A percentile compares a stretch with the other conserved stretches of the same genome.
phyloP scores from a whole-genome alignment of 768 basidiomycete genomes.

The Pleurotus djamor region DNA sequence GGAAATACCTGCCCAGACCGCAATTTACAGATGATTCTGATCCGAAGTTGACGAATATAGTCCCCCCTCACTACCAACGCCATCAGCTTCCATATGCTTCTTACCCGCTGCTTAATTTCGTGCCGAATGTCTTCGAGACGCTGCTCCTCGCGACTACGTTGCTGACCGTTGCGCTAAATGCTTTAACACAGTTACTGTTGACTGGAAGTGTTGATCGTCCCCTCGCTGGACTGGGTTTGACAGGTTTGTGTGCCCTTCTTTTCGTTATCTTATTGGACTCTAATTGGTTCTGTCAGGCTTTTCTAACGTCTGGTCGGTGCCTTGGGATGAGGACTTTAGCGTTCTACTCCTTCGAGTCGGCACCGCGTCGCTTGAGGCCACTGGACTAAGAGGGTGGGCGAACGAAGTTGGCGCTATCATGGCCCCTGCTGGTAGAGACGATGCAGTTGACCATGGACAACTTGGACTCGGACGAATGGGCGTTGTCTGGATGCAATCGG shows the following conservation, averaged over 20 bases:
- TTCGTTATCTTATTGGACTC: not conserved
- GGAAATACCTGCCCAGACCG: conserved; percentile 10
- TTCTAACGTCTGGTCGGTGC: conserved; percentile 27
- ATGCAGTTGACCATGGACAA: conserved; percentile 16
- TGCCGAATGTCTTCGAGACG: conserved; percentile 73
- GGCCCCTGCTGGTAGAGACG: conserved; percentile 1
- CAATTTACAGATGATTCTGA: not conserved
- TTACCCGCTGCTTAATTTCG: conserved; percentile 73
- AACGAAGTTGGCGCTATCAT: conserved; percentile 66
- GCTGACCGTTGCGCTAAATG: conserved; percentile 60
- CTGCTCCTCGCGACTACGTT: conserved; percentile 53
- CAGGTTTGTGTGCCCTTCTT: conserved; percentile 20
- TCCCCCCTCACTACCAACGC: conserved; percentile 1
- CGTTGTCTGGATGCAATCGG: conserved; percentile 21
- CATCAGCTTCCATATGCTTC: conserved; percentile 11
- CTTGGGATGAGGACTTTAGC: conserved; percentile 72
- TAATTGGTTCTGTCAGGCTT: not conserved
- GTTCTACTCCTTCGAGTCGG: conserved; percentile 70
- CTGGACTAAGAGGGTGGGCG: conserved; percentile 66
- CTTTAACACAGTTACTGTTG: conserved; percentile 62
- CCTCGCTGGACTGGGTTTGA: conserved; percentile 47
- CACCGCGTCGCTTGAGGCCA: conserved; percentile 74
- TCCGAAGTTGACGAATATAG: conserved; percentile 9
- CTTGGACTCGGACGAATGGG: conserved; percentile 29
- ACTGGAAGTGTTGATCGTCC: conserved; percentile 58